These are phyloP conservation scores for Pythium dissimile DNA, from an alignment of 352 stramenopile species.

Conservation along the genomic window DNA sequence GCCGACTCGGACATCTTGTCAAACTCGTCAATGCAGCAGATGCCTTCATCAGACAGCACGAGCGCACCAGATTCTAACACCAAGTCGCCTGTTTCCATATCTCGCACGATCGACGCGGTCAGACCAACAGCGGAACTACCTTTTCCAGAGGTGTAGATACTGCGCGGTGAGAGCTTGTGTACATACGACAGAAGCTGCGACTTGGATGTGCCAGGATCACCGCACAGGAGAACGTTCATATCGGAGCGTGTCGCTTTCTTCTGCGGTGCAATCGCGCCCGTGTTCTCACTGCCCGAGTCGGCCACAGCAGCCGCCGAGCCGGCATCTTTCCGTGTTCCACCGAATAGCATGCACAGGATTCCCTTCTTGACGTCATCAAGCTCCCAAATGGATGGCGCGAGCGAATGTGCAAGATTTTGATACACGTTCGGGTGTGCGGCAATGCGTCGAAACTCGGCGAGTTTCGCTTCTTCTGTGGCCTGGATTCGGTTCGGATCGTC, in stretches of 20 bases:
- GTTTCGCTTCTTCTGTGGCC: conserved; percentile 47
- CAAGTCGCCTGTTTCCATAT: conserved; percentile 97
- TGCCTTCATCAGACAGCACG: conserved; percentile 98
- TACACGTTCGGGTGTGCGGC: conserved; percentile 79
- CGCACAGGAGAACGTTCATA: conserved; percentile 98
- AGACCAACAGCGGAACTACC: conserved; percentile 97
- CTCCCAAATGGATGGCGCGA: conserved; percentile 90
- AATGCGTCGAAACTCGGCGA: conserved; percentile 71
- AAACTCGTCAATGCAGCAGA: conserved; percentile 99
- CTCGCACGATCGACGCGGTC: conserved; percentile 95
- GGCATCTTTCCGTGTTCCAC: conserved; percentile 89
- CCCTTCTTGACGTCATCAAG: conserved; percentile 99
- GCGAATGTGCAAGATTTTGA: conserved; percentile 73
- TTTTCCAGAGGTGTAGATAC: conserved; percentile 99
- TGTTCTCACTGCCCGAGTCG: conserved; percentile 31
- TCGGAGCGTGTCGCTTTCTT: conserved; percentile 90
- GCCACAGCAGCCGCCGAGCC: conserved; percentile 16
- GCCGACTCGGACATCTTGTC: conserved; percentile 98
- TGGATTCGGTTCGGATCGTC: conserved; percentile 46
- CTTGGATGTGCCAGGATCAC: conserved; percentile 97
- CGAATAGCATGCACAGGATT: conserved; percentile 98
- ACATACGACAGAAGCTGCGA: conserved; percentile 98
- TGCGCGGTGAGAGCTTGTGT: conserved; percentile 94
- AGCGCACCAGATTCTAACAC: conserved; percentile 98
- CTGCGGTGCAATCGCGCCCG: neutral